Percentiles rank a stretch among this genome's conserved stretches.
Conservation (phyloP, 2,329 filamentous ascomycete genomes). For the Sordariomycetes sp. region DNA sequence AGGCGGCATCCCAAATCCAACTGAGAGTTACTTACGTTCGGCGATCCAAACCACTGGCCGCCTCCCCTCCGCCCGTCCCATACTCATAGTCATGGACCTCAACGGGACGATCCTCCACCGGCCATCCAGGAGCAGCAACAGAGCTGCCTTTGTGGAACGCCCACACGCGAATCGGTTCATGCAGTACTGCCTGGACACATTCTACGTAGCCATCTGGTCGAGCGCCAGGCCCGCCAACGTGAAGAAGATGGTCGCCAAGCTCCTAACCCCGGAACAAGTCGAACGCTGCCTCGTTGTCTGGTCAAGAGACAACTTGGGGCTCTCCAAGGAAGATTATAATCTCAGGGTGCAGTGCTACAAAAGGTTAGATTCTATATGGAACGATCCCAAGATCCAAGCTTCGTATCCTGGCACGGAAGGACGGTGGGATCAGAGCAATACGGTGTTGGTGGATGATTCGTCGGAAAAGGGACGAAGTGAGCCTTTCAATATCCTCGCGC, state of each 20-base stretch:
- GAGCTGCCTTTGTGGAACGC: slow-evolving; percentile 53
- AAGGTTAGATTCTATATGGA: slow-evolving; percentile 67
- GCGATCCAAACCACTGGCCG: slow-evolving; percentile 33
- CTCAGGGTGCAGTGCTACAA: slow-evolving; percentile 83
- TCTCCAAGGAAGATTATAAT: slow-evolving; percentile 56
- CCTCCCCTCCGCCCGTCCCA: slow-evolving; percentile 41
- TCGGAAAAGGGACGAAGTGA: slow-evolving; percentile 71
- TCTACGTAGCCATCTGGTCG: slow-evolving; percentile 84
- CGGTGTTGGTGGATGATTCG: slow-evolving; percentile 82
- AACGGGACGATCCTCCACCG: slow-evolving; percentile 85
- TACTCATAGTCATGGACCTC: slow-evolving; percentile 82
- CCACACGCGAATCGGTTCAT: slow-evolving; percentile 64
- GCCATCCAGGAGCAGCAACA: slow-evolving; percentile 35
- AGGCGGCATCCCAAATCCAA: slow-evolving; percentile 53
- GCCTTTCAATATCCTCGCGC: slow-evolving; percentile 70
- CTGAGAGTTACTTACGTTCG: slow-evolving; percentile 48
- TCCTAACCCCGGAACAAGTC: slow-evolving; percentile 49
- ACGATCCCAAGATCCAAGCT: slow-evolving; percentile 28
- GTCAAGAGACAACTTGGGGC: slow-evolving; percentile 67
- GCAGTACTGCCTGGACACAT: slow-evolving; percentile 61
- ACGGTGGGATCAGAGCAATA: slow-evolving; percentile 75
- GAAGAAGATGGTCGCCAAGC: slow-evolving; percentile 50
- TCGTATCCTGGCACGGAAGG: slow-evolving; percentile 33
- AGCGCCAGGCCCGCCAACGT: slow-evolving; percentile 73
- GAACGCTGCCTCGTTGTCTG: slow-evolving; percentile 58